Evolutionary conservation across 306 rosid genomes (phyloP).

Genomic region (Cucurbita pepo): DNA sequence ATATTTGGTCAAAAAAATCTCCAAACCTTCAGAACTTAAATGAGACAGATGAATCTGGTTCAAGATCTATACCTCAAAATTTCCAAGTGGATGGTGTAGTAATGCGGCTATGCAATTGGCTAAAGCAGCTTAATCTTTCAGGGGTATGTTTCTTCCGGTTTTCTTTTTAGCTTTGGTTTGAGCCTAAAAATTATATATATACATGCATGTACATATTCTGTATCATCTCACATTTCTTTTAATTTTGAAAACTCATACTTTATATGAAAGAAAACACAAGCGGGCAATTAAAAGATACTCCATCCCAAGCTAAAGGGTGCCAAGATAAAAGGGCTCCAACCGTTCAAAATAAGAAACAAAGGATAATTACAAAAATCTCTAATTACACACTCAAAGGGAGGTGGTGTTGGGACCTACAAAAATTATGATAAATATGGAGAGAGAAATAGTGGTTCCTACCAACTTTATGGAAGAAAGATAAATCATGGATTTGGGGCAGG

Average conservation of each 20-base stretch:
- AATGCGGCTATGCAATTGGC: conserved; percentile 55
- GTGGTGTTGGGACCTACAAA: not conserved
- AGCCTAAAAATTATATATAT: not conserved
- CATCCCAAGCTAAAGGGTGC: not conserved
- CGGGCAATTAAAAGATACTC: not conserved
- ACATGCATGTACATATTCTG: not conserved
- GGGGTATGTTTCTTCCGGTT: conserved; percentile 30
- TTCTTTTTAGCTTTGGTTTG: not conserved
- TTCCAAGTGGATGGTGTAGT: conserved; percentile 57
- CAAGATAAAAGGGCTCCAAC: not conserved
- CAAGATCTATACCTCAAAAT: conserved; percentile 40
- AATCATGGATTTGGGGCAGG: no score
- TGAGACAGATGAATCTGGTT: conserved; percentile 21
- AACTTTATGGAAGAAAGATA: no score
- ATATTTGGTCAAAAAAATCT: conserved; percentile 48
- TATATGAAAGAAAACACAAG: not conserved
- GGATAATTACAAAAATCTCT: not conserved
- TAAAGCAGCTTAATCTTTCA: conserved; percentile 40
- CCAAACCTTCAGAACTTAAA: conserved; percentile 17
- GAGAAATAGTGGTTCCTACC: no score
- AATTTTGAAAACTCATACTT: not conserved
- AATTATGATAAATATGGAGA: no score
- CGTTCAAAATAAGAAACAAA: not conserved
- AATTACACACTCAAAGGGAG: not conserved
- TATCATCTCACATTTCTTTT: not conserved